phyloP scores from a whole-genome alignment of 208 protist genomes.

The Vickermania spadyakhi region DNA sequence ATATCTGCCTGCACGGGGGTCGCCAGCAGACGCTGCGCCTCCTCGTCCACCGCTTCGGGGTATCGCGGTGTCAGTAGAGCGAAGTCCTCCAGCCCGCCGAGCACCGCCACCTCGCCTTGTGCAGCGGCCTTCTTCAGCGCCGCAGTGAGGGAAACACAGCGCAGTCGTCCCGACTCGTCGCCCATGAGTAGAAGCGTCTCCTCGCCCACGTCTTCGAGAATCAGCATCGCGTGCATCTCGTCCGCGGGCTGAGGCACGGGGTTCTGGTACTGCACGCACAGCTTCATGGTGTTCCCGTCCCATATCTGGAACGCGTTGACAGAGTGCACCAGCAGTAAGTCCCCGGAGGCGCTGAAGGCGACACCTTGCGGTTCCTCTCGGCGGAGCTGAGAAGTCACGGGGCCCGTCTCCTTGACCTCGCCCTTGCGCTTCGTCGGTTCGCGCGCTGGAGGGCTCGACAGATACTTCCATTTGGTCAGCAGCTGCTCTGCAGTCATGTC shows the following conservation, averaged over 20 bases:
- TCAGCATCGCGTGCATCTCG: slow-evolving; percentile 24
- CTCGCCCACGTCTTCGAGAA: not conserved
- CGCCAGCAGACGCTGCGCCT: slow-evolving; percentile 11
- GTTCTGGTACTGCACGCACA: slow-evolving; percentile 13
- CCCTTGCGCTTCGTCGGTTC: not conserved
- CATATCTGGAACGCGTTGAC: slow-evolving; percentile 50
- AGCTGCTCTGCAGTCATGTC: slow-evolving; percentile 40
- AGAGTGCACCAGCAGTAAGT: slow-evolving; percentile 25
- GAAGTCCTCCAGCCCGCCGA: not conserved
- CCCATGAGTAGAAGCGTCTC: slow-evolving; percentile 43
- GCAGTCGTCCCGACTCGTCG: slow-evolving; percentile 38
- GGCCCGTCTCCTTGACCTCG: not conserved
- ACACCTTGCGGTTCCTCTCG: slow-evolving; percentile 36
- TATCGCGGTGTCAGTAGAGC: slow-evolving; percentile 10
- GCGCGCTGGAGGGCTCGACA: not conserved
- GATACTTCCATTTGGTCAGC: slow-evolving; percentile 74
- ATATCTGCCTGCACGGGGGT: slow-evolving; percentile 8
- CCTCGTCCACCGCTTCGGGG: slow-evolving; percentile 9
- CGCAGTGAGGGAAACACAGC: slow-evolving; percentile 1
- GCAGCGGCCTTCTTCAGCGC: not conserved
- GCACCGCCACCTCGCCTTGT: not conserved
- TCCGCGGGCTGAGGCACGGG: slow-evolving; percentile 20
- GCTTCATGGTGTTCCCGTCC: slow-evolving; percentile 24
- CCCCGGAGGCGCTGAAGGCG: slow-evolving; percentile 37
- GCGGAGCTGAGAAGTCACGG: not conserved